These are phyloP conservation scores for Calonectria honghensis DNA, from an alignment of 2,329 filamentous ascomycete species.

Conservation along the genomic window DNA sequence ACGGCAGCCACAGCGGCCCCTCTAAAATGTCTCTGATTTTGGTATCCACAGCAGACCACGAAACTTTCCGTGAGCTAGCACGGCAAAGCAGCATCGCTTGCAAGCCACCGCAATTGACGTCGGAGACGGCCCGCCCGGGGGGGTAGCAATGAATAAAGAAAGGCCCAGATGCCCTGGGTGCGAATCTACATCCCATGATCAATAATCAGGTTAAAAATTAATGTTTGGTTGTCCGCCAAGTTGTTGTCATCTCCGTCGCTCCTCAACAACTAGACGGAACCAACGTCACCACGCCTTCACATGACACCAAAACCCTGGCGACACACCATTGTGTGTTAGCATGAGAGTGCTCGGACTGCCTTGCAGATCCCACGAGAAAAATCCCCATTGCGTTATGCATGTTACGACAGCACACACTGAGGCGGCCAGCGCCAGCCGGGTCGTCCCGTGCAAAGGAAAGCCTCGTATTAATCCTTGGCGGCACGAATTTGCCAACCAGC, in stretches of 20 bases:
- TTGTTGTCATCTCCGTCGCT: neutral
- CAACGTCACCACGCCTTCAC: slow-evolving; percentile 29
- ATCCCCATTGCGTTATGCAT: slow-evolving; percentile 30
- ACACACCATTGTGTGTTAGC: slow-evolving; percentile 32
- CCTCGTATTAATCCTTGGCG: slow-evolving; percentile 22
- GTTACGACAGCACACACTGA: slow-evolving; percentile 25
- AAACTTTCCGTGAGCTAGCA: slow-evolving; percentile 28
- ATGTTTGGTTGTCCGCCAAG: slow-evolving; percentile 4
- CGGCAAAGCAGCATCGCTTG: slow-evolving; percentile 11
- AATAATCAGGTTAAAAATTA: slow-evolving; percentile 12
- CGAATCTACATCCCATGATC: neutral
- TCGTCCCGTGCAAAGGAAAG: slow-evolving; percentile 12
- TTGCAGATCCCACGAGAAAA: slow-evolving; percentile 28
- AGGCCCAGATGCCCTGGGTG: neutral
- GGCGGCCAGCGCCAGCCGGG: slow-evolving; percentile 14
- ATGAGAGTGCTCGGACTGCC: slow-evolving; percentile 25
- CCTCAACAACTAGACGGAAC: slow-evolving; percentile 18
- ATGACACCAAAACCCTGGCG: slow-evolving; percentile 36
- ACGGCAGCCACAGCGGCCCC: slow-evolving; percentile 31
- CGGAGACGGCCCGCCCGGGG: slow-evolving; percentile 26
- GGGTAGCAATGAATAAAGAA: slow-evolving; percentile 16
- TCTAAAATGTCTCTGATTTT: slow-evolving; percentile 17
- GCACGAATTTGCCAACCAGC: slow-evolving; percentile 6
- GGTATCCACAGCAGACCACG: slow-evolving; percentile 9
- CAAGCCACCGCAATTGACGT: slow-evolving; percentile 15